Conservation (phyloP, 371 early-diverging fungal species). For the Synchytrium microbalum region DNA sequence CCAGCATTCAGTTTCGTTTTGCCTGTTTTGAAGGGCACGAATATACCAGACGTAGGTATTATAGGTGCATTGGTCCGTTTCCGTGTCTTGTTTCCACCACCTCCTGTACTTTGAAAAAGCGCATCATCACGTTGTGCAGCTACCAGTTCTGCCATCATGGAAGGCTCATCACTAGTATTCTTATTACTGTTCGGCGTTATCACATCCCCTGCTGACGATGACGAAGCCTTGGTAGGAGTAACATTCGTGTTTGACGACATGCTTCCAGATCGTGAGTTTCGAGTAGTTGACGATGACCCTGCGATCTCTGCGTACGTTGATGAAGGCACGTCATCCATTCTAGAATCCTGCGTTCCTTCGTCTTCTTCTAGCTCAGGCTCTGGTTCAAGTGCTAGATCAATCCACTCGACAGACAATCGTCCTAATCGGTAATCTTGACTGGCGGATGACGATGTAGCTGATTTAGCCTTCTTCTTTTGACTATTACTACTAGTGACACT, state of each 20-base stretch:
- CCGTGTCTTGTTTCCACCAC: not conserved
- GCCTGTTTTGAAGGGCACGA: slow-evolving; percentile 22
- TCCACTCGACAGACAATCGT: not conserved
- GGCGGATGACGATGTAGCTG: not conserved
- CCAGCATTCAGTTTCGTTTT: slow-evolving; percentile 40
- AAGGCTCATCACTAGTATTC: too few species aligned
- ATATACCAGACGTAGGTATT: slow-evolving; percentile 14
- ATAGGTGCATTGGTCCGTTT: not conserved
- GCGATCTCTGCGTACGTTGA: not conserved
- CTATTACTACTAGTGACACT: not conserved
- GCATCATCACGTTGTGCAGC: not conserved
- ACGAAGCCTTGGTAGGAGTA: not conserved
- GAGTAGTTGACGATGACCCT: not conserved
- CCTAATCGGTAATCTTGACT: not conserved
- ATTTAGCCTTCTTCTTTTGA: not conserved
- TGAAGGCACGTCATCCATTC: too few species aligned
- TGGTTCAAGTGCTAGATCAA: not conserved
- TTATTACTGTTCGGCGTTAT: too few species aligned
- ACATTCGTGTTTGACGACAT: not conserved
- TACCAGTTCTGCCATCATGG: not conserved
- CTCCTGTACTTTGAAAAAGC: not conserved
- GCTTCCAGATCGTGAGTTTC: not conserved
- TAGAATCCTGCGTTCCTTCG: not conserved
- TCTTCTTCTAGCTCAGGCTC: not conserved
- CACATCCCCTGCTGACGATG: not conserved